Conservation (phyloP, 2,329 filamentous ascomycete genomes). For the Coniella vitis region DNA sequence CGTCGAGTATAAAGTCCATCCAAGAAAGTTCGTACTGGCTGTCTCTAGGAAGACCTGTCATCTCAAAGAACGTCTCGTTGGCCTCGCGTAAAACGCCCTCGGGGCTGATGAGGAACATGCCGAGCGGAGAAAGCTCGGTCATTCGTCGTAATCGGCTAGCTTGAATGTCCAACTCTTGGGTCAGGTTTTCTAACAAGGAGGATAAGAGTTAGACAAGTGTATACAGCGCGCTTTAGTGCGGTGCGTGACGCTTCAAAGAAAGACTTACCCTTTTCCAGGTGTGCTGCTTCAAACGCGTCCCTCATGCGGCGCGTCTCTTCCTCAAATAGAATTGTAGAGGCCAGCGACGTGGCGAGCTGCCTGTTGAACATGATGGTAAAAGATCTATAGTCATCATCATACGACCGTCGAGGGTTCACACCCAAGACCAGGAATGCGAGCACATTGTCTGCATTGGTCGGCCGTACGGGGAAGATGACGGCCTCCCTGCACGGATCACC, state of each 20-base stretch:
- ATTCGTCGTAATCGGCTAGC: conserved; percentile 30
- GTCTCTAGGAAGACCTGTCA: conserved; percentile 36
- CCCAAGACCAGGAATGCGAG: conserved; percentile 56
- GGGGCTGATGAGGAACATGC: conserved; percentile 32
- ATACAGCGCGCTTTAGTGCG: no score
- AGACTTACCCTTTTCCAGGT: conserved; percentile 22
- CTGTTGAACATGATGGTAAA: conserved; percentile 42
- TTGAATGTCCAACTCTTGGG: conserved; percentile 29
- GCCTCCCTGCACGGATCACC: conserved; percentile 48
- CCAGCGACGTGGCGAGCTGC: conserved; percentile 54
- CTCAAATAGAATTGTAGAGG: conserved; percentile 58
- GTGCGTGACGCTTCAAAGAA: neutral
- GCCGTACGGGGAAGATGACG: conserved; percentile 56
- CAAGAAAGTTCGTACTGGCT: conserved; percentile 33
- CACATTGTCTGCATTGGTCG: conserved; percentile 48
- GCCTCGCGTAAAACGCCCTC: conserved; percentile 36
- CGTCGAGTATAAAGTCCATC: conserved; percentile 32
- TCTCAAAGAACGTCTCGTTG: conserved; percentile 41
- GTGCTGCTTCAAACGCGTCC: conserved; percentile 28
- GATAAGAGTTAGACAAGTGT: no score
- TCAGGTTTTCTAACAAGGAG: conserved; percentile 25
- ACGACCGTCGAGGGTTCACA: conserved; percentile 55
- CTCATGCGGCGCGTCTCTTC: conserved; percentile 51
- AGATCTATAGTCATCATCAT: conserved; percentile 55
- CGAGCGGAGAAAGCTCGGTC: conserved; percentile 30